Conservation (phyloP, 2,329 filamentous ascomycete species). For the Diaporthe sp. region DNA sequence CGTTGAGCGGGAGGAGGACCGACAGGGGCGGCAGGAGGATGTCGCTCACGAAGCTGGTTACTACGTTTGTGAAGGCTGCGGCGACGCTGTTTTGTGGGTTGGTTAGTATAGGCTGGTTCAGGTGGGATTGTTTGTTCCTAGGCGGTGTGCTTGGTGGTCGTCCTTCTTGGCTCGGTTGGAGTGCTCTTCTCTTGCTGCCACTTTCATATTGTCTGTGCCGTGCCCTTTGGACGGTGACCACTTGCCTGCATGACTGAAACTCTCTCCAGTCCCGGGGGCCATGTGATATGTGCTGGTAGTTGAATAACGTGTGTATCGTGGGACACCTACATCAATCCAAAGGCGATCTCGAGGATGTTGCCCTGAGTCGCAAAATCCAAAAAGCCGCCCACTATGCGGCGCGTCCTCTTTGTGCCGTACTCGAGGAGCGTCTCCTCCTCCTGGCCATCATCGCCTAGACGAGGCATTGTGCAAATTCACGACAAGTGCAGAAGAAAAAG, state of each 20-base stretch:
- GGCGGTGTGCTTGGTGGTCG: background rate
- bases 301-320: background rate
- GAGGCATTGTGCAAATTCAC: conserved; percentile 46
- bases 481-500: no score
- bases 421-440: conserved; percentile 60
- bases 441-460: conserved; percentile 47
- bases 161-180: no score
- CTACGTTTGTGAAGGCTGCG: conserved; percentile 78
- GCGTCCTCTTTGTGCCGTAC: conserved; percentile 61
- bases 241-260: no score
- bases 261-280: background rate
- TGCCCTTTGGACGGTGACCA: no score
- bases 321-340: conserved; percentile 76
- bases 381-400: conserved; percentile 73
- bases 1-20: conserved; percentile 76
- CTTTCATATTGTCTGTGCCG: no score
- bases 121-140: background rate
- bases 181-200: no score
- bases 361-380: conserved; percentile 81
- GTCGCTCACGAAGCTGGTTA: conserved; percentile 80
- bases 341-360: conserved; percentile 82
- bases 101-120: background rate
- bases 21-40: conserved; percentile 79
- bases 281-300: background rate
- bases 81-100: conserved; percentile 66